Evolutionary conservation across 306 rosid species (phyloP).

Genomic region (Astragalus membranaceus): DNA sequence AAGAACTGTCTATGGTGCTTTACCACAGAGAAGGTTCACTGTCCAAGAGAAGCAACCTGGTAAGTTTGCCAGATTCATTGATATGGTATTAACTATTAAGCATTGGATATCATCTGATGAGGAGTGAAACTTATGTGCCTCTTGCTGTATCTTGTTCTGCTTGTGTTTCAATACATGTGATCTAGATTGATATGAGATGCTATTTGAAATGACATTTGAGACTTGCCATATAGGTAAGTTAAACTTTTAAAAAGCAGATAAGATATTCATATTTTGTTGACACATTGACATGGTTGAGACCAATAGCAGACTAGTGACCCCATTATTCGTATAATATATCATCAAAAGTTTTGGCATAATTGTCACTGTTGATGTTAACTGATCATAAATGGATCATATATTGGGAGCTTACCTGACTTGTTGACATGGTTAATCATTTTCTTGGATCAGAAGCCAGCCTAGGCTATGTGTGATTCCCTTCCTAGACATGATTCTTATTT

Average conservation of each 20-base stretch:
- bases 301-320: too few species aligned
- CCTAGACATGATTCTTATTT: neutral
- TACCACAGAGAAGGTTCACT: slow-evolving; percentile 64
- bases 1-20: slow-evolving; percentile 65
- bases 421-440: neutral
- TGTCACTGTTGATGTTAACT: too few species aligned
- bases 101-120: neutral
- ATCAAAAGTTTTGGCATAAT: too few species aligned
- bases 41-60: slow-evolving; percentile 69
- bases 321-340: too few species aligned
- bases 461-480: neutral
- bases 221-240: too few species aligned
- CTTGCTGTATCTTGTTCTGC: slow-evolving; percentile 3
- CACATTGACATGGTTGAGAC: too few species aligned
- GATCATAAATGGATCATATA: too few species aligned
- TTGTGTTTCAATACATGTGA: neutral
- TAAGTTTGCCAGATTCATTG: slow-evolving; percentile 33
- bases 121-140: neutral
- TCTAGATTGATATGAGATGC: too few species aligned
- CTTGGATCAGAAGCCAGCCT: neutral
- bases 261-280: too few species aligned
- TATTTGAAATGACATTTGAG: too few species aligned
- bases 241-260: too few species aligned
- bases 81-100: neutral
- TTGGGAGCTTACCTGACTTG: too few species aligned